Evolutionary conservation across 129 eudicot genomes (phyloP), one percentile per base, ranked within the genome.

Genomic region (Tagetes patula): DNA sequence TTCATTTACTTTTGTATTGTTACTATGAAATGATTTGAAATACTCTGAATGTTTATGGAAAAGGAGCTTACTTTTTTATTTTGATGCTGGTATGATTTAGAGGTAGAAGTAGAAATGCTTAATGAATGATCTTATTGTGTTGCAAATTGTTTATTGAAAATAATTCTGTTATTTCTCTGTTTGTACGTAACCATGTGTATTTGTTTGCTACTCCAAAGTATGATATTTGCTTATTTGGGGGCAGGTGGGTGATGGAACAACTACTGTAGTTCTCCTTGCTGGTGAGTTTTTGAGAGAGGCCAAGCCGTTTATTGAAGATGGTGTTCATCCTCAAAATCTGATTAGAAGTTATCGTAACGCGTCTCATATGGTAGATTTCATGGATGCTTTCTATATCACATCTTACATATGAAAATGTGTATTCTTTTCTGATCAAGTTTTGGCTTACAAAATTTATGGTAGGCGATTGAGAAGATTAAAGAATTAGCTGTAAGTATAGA

Each of bases 171-270:
- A 39, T 38, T 3, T 5, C 10, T 50, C 12, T 50, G 40, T 5
- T 52, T 30, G 49, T 41, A 52, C 10, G 11, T 52, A 43, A 70
- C 13, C 13, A 12, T 27, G 60, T 41, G 13, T 32, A 42, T 42
- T 47, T 8, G 55, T 8, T 75, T 75, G 42, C 14, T 8, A 69
- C 60, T 45, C 31, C 7, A 70, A 41, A 39, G 1, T 60, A 47
- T 47, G 46, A 77, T 9, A 47, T 60, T 38, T 47, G 32, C n/a
- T 55, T 71, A 47, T 77, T 33, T 40, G 37, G 70, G 61, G 46
- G 69, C 79, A 94, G 99, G 99, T 95, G 78, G 99, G 99, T 83
- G 99, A 95, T 85, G 99, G 99, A 52, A 95, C 99, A 5, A 95
- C 97, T 58, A 90, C 97, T 1, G 99, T 95, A 20, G 97, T 95